These are phyloP conservation scores for Paraleonurus japonicus DNA, from an alignment of 257 asterid genomes.

Conservation along the genomic window DNA sequence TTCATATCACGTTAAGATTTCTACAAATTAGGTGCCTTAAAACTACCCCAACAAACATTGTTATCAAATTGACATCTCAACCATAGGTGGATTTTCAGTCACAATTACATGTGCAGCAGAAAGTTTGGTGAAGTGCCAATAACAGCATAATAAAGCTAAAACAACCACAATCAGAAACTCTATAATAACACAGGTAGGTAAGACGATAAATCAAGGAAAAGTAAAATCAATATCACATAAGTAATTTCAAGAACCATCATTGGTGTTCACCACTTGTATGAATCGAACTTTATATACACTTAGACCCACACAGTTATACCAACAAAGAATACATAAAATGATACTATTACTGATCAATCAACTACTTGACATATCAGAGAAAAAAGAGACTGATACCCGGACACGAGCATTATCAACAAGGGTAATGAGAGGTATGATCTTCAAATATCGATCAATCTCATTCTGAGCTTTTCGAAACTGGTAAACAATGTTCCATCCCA, in stretches of 20 bases:
- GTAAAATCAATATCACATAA: neutral
- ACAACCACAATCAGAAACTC: neutral
- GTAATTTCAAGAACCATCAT: constrained; percentile 1
- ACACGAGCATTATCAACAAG: constrained; percentile 92
- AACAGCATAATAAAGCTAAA: constrained; percentile 6
- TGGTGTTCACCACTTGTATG: neutral
- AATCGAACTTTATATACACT: neutral
- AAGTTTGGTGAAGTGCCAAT: constrained; percentile 27
- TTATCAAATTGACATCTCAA: constrained; percentile 30
- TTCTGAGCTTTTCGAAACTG: constrained; percentile 88
- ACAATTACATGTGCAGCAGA: constrained; percentile 23
- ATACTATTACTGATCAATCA: neutral
- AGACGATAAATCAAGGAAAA: neutral
- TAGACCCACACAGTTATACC: neutral
- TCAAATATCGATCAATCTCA: constrained; percentile 81
- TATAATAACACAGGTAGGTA: neutral
- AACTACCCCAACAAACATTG: constrained; percentile 24
- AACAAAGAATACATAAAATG: neutral
- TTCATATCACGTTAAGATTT: neutral
- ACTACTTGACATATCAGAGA: neutral
- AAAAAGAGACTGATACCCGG: constrained; percentile 52
- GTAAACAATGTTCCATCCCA: constrained; percentile 98
- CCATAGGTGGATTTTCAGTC: constrained; percentile 24
- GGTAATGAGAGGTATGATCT: constrained; percentile 90
- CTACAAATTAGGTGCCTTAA: constrained; percentile 24